Evolutionary conservation across 805 yeast genomes (phyloP).

Genomic region (Metschnikowia dekortorum): DNA sequence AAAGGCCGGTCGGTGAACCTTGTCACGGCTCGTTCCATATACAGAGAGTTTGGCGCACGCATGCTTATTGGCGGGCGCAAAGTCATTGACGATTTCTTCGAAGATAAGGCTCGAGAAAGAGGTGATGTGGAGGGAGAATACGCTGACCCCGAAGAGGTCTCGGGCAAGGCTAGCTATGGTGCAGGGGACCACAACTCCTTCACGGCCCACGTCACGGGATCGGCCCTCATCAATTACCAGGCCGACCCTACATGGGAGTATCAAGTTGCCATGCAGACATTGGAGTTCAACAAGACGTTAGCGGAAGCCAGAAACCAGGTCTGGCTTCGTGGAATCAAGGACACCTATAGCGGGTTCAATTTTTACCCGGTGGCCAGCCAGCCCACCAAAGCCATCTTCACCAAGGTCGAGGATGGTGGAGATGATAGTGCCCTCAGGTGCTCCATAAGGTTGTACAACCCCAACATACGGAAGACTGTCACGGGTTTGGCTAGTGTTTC

Average conservation of each 20-base stretch:
- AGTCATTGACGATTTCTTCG: conserved; percentile 87
- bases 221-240: conserved; percentile 40
- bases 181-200: conserved; percentile 17
- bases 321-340: conserved; percentile 59
- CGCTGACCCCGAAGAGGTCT: conserved; percentile 50
- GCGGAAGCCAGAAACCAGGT: conserved; percentile 54
- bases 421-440: conserved; percentile 30
- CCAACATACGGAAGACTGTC: conserved; percentile 44
- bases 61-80: conserved; percentile 75
- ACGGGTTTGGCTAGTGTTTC: conserved; percentile 68
- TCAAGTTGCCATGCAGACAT: conserved; percentile 76
- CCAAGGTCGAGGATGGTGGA: conserved; percentile 21
- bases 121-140: conserved; percentile 69
- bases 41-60: conserved; percentile 87
- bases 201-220: conserved; percentile 35
- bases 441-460: conserved; percentile 40
- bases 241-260: conserved; percentile 77
- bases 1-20: conserved; percentile 86
- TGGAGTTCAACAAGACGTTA: conserved; percentile 63
- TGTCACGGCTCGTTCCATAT: conserved; percentile 86
- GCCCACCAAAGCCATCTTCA: conserved; percentile 44
- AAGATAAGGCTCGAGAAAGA: conserved; percentile 49
- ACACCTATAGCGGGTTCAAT: conserved; percentile 77
- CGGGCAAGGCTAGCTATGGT: conserved; percentile 11
- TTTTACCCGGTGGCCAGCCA: conserved; percentile 76